Evolutionary conservation across 2,329 filamentous ascomycete genomes (phyloP).

Genomic region (Phaeophleospora eucalypticola): DNA sequence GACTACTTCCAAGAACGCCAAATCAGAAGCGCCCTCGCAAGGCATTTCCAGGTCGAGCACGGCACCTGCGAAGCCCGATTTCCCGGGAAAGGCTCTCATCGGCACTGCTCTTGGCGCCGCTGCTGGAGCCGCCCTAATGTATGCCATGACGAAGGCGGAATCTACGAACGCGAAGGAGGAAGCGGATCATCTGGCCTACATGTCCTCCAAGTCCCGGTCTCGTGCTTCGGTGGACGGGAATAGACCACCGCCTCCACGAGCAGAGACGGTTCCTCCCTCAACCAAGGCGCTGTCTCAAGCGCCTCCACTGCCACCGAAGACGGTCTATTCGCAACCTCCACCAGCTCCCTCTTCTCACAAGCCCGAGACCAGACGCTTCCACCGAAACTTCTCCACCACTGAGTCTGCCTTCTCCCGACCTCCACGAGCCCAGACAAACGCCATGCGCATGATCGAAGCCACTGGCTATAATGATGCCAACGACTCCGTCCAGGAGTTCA

Average conservation of each 20-base stretch:
- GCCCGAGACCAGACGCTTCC: slow-evolving; percentile 14
- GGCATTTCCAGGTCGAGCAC: slow-evolving; percentile 17
- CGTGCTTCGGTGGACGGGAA: slow-evolving; percentile 12
- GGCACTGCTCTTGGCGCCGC: slow-evolving; percentile 76
- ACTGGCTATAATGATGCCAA: slow-evolving; percentile 24
- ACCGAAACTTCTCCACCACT: slow-evolving; percentile 29
- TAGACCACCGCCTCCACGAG: slow-evolving; percentile 12
- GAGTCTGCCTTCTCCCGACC: slow-evolving; percentile 28
- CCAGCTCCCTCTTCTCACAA: slow-evolving; percentile 1
- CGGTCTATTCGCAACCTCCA: no score
- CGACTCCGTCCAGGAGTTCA: slow-evolving; percentile 22
- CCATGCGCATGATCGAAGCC: slow-evolving; percentile 39
- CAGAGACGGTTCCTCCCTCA: slow-evolving; percentile 8
- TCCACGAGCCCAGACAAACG: slow-evolving; percentile 20
- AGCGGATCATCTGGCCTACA: slow-evolving; percentile 28
- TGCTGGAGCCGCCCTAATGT: slow-evolving; percentile 71
- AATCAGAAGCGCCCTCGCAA: slow-evolving; percentile 17
- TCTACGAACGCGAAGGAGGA: slow-evolving; percentile 44
- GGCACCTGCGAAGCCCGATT: slow-evolving; percentile 15
- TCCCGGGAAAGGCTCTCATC: slow-evolving; percentile 40
- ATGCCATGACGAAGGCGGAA: slow-evolving; percentile 65
- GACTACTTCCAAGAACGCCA: slow-evolving; percentile 20
- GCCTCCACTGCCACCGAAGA: slow-evolving; percentile 39
- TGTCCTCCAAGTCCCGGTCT: slow-evolving; percentile 19
- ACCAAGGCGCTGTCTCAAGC: background rate